These are phyloP conservation scores for Phytophthora hibernalis DNA, from an alignment of 352 stramenopile species.

Conservation along the genomic window DNA sequence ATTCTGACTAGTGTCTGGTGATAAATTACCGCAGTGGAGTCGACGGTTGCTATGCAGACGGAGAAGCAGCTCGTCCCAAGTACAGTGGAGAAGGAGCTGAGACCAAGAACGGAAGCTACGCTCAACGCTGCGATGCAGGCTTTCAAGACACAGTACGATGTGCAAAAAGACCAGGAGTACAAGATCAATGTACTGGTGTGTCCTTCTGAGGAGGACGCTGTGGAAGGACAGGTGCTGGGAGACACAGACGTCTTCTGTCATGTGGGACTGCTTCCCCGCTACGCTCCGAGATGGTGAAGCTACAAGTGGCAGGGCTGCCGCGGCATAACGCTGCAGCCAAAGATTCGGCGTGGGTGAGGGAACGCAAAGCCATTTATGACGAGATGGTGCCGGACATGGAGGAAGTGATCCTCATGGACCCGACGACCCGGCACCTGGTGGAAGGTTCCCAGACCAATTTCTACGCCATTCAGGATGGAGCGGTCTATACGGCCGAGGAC, in stretches of 20 bases:
- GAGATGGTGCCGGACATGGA: too few species aligned
- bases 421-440: too few species aligned
- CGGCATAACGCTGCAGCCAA: too few species aligned
- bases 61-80: slow-evolving; percentile 28
- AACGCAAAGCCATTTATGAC: too few species aligned
- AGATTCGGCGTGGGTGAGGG: too few species aligned
- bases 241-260: slow-evolving; percentile 74
- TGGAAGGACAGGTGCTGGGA: slow-evolving; percentile 26
- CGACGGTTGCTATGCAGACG: slow-evolving; percentile 70
- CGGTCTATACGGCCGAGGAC: too few species aligned
- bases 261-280: slow-evolving; percentile 71
- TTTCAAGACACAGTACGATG: slow-evolving; percentile 57
- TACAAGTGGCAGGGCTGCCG: too few species aligned
- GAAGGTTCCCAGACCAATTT: too few species aligned
- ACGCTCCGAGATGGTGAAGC: too few species aligned
- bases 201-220: slow-evolving; percentile 26
- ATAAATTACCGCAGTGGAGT: slow-evolving; percentile 57
- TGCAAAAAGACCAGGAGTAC: slow-evolving; percentile 69
- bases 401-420: too few species aligned
- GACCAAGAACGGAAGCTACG: slow-evolving; percentile 65
- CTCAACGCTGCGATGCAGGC: slow-evolving; percentile 71
- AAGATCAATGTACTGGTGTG: slow-evolving; percentile 87
- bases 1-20: slow-evolving; percentile 2
- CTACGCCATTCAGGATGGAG: too few species aligned
- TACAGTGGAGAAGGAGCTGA: slow-evolving; percentile 53